A percentile compares a stretch with the other conserved stretches of the same genome.
Conservation (phyloP, 805 yeast species). For the Starmerella roubikii region DNA sequence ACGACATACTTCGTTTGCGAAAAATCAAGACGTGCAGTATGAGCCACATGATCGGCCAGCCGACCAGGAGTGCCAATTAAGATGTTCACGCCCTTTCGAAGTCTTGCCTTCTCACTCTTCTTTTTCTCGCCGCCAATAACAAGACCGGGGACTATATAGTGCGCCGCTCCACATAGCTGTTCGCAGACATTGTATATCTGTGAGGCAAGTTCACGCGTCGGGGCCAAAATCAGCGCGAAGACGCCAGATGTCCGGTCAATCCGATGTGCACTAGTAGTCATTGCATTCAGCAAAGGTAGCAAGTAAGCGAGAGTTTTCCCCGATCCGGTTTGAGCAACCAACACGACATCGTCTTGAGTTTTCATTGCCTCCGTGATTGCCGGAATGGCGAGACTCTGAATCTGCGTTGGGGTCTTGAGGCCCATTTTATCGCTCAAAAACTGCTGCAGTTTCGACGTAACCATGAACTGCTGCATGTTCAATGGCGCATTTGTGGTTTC, state of each 20-base stretch:
- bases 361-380: constrained; percentile 28
- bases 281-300: constrained; percentile 64
- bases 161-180: constrained; percentile 58
- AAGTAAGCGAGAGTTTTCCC: constrained; percentile 88
- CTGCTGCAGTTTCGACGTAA: constrained; percentile 3
- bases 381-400: constrained; percentile 75
- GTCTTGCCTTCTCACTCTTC: constrained; percentile 88
- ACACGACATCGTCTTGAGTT: constrained; percentile 52
- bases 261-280: constrained; percentile 37
- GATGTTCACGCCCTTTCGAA: constrained; percentile 89
- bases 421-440: constrained; percentile 9
- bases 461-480: constrained; percentile 30
- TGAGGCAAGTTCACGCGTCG: constrained; percentile 87
- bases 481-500: constrained; percentile 69
- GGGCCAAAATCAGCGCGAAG: constrained; percentile 78
- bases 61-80: constrained; percentile 98
- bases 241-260: constrained; percentile 42
- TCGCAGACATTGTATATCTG: constrained; percentile 79
- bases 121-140: constrained; percentile 98
- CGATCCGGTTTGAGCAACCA: constrained; percentile 96
- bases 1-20: constrained; percentile 74
- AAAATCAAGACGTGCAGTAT: constrained; percentile 62
- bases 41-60: constrained; percentile 83
- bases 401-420: constrained; percentile 53
- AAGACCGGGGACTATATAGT: constrained; percentile 84